These are phyloP conservation scores for Sphaerulina musiva DNA, from an alignment of 2,329 filamentous ascomycete species.

Conservation along the genomic window DNA sequence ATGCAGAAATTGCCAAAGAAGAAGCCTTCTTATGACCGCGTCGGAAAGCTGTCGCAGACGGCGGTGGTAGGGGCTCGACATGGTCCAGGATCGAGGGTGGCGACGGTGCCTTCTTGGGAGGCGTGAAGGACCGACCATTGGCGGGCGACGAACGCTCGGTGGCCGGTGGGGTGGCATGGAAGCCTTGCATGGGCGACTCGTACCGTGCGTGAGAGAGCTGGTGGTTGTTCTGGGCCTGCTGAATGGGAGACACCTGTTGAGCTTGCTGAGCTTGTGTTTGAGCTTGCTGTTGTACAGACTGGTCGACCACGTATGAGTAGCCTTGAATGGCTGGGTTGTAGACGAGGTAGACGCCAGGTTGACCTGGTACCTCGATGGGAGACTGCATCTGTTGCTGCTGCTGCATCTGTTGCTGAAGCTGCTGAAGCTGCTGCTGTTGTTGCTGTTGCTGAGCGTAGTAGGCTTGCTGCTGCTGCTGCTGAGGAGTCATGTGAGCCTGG, in stretches of 20 bases:
- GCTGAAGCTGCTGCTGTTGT: constrained; percentile 51
- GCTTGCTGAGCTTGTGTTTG: constrained; percentile 20
- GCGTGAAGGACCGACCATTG: constrained; percentile 57
- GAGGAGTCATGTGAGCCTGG: constrained; percentile 41
- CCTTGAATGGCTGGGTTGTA: constrained; percentile 84
- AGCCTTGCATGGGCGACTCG: constrained; percentile 47
- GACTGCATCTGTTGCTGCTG: constrained; percentile 62
- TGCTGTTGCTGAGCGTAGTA: constrained; percentile 58
- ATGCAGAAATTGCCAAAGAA: constrained; percentile 58
- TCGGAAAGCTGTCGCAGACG: constrained; percentile 85
- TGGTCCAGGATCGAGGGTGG: constrained; percentile 53
- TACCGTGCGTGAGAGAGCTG: constrained; percentile 21
- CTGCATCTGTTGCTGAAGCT: constrained; percentile 39
- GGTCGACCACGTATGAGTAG: constrained; percentile 72
- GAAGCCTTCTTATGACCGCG: constrained; percentile 85
- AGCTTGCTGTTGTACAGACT: constrained; percentile 46
- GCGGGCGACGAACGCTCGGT: constrained; percentile 45
- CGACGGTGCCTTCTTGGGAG: constrained; percentile 58
- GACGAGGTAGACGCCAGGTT: constrained; percentile 72
- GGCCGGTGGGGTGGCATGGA: constrained; percentile 73
- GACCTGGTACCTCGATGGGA: constrained; percentile 57
- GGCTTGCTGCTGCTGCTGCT: constrained; percentile 44
- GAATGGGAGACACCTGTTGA: constrained; percentile 28
- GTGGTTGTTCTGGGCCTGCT: constrained; percentile 25
- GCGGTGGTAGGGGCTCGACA: constrained; percentile 69